Percentiles rank a stretch among this genome's conserved stretches.
These are phyloP conservation scores for Penicillium canariense DNA, from an alignment of 495 filamentous ascomycete genomes.

Conservation along the genomic window DNA sequence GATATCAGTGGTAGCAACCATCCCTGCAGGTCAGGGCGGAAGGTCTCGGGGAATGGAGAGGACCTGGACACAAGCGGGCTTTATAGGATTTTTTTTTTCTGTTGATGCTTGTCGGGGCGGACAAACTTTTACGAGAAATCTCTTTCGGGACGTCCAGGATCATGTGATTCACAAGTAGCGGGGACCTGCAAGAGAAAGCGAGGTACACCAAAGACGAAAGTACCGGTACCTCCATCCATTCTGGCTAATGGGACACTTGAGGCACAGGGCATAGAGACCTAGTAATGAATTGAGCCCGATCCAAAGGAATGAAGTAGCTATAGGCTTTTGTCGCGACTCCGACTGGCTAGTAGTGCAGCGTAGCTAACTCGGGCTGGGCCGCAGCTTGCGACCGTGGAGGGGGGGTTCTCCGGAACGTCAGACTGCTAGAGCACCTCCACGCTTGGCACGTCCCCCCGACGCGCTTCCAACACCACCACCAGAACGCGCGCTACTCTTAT, in stretches of 20 bases:
- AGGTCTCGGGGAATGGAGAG: conserved; percentile 9
- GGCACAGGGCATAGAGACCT: neutral
- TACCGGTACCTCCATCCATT: neutral
- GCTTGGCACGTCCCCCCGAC: conserved; percentile 22
- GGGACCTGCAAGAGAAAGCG: neutral
- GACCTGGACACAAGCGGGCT: conserved; percentile 6
- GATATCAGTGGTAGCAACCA: conserved; percentile 16
- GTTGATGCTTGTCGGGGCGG: conserved; percentile 25
- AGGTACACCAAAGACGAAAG: neutral
- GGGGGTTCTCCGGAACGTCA: conserved; percentile 22
- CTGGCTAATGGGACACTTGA: neutral
- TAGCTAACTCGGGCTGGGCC: neutral
- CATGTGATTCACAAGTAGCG: conserved; percentile 13
- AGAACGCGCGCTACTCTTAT: neutral
- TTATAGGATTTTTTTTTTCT: conserved; percentile 29
- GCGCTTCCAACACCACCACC: conserved; percentile 14
- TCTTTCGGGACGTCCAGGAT: neutral
- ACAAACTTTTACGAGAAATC: conserved; percentile 22
- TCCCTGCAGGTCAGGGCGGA: conserved; percentile 20
- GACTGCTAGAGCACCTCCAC: conserved; percentile 19
- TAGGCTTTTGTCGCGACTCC: too few species aligned
- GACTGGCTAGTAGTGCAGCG: too few species aligned
- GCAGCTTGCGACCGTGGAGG: neutral
- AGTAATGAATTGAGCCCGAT: neutral
- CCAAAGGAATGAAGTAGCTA: too few species aligned